Base-by-base conservation (phyloP, 768 basidiomycete genomes). In the Lactarius deliciosus region DNA sequence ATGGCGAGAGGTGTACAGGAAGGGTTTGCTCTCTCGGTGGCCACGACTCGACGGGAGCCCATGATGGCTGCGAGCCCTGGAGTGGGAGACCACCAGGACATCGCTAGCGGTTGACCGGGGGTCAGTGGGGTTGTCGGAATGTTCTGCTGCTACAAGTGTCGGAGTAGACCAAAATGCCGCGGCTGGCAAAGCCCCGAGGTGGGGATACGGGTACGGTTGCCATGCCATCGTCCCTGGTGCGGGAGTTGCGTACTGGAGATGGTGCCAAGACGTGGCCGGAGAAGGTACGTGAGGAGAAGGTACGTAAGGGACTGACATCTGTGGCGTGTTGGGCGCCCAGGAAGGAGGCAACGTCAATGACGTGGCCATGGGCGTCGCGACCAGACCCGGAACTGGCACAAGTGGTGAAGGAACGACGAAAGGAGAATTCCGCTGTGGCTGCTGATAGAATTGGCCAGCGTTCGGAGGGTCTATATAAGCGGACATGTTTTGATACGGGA, bases 1-100 rank as follows among this genome's bases (percentile, higher is more conserved):
- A 69, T 8, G 69, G 69, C 1, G 69, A 66, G 55, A 69, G 57
- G 30, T 68, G 66, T 11, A 69, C 50, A 1, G 66, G 66, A 30
- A 67, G 66, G 2, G 69, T 64, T 25, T 53, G 66, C 3, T 60
- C 62, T 9, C 43, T 1, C 22, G 69, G 69, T 3, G 69, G 69
- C 69, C 69, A 69, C 16, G 60, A 30, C 4, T 63, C 66, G 20
- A 54, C 61, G 15, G 68, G 61, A 1, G 61, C 45, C 68, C 68
- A 69, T 36, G 56, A 67, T 32, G 65, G 65, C 6, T 55, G 30
- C 9, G 47, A 22, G 47, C 65, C 65, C 28, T 56, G 54, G 15
- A 61, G n/a, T 8, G 57, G 8, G 18, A 45, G 25, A 45, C 65
- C 68, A 7, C 65, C 68, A n/a, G 1, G 65, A 9, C 28, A 58